Conservation (phyloP, 78 protist species). For the Anaeramoeba ignava region DNA sequence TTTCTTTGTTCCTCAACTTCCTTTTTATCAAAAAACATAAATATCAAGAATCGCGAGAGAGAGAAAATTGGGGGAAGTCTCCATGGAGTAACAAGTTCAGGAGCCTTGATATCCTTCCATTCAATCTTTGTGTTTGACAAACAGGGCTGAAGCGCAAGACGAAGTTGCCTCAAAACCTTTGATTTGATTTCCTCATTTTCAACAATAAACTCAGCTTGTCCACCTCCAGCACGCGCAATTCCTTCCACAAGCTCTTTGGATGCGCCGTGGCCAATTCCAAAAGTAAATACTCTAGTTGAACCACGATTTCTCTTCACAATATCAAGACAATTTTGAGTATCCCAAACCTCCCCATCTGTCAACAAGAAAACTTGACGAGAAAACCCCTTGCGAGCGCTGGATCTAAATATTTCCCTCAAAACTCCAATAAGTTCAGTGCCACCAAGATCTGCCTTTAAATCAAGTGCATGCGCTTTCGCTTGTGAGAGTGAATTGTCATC, state of each 20-base stretch:
- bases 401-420: not conserved
- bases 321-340: not conserved
- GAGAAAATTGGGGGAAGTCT: constrained; percentile 23
- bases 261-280: constrained; percentile 58
- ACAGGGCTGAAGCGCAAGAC: constrained; percentile 31
- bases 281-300: constrained; percentile 40
- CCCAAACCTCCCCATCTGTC: constrained; percentile 67
- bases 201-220: constrained; percentile 37
- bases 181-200: constrained; percentile 18
- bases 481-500: constrained; percentile 3
- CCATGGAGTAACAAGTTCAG: too few species aligned
- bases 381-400: not conserved
- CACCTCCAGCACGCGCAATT: constrained; percentile 51
- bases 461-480: constrained; percentile 18
- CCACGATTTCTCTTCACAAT: not conserved
- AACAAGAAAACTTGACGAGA: constrained; percentile 57
- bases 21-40: not conserved
- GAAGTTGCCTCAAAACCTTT: constrained; percentile 25
- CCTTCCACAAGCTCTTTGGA: constrained; percentile 48
- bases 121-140: constrained; percentile 9
- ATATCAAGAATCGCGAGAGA: constrained; percentile 26
- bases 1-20: too few species aligned
- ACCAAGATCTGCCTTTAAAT: constrained; percentile 33
- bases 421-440: constrained; percentile 43
- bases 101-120: constrained; percentile 36